Evolutionary conservation across 129 eudicot species (phyloP), one percentile per base, ranked within the genome.

Genomic region (Heracleum sosnowskyi): DNA sequence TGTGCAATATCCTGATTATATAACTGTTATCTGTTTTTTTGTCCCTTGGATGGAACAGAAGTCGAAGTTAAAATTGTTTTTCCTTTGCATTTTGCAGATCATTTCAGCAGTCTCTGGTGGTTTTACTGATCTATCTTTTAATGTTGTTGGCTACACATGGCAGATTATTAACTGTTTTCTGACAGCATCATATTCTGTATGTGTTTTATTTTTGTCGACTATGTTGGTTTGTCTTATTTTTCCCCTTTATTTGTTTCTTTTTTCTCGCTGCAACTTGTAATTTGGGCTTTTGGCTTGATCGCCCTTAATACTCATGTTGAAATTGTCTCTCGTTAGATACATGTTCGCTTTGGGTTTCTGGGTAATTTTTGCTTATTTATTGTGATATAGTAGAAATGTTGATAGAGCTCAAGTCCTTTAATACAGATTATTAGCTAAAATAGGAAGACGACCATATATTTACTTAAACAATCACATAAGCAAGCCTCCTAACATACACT

Each of bases 161-260:
- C 99, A 96, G 82, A n/a, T 92, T 80, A 82, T 90, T 63, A 96
- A 96, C 79, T 96, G 99, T 83, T 92, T 92, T 83, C 79, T 96
- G 82, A 96, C 99, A 51, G 97, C 99, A 76, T 92, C 97, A 40
- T 96, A 96, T 83, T 96, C 97, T 87, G 99, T 96, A 86, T 92
- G 99, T 82, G 39, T 69, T 40, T 74, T 10, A n/a, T n/a, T 28
- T 66, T 13, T 66, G 20, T 66, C 4, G 10, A 28, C 72, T 28
- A 31, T 66, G 24, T 28, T 33, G 24, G 72, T 66, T 66, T 66
- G 40, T 66, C 72, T 11, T 11, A 29, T 63, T 9, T 28, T 16
- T 29, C 68, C 33, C 68, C 2, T 60, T 2, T n/a, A 60, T 60
- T 60, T 60, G 11, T 60, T 26, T 26, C 33, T 60, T 26, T 57